phyloP scores from a whole-genome alignment of 2,329 filamentous ascomycete genomes.

The Cercospora berteroae region DNA sequence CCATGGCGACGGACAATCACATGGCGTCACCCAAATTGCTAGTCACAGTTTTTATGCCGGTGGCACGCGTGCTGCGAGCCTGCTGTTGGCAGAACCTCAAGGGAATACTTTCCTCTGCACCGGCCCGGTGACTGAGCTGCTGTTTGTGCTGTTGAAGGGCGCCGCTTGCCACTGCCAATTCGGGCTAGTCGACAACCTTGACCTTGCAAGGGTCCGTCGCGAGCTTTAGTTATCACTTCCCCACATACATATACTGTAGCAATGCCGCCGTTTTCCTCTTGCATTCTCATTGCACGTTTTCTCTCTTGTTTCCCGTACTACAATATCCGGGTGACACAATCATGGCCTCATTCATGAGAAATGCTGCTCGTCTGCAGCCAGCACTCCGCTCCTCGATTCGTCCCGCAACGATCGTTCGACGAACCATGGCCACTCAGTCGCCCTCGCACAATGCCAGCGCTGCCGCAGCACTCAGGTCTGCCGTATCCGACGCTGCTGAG shows the following conservation, averaged over 20 bases:
- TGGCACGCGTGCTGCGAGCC: neutral
- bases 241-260: conserved; percentile 2
- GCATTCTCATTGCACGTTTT: neutral
- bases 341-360: conserved; percentile 37
- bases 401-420: conserved; percentile 19
- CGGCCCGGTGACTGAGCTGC: neutral
- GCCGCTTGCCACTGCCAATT: conserved; percentile 1
- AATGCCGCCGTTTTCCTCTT: neutral
- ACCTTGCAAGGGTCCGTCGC: neutral
- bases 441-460: conserved; percentile 33
- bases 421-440: conserved; percentile 36
- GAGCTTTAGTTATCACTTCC: conserved; percentile 1
- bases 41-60: neutral
- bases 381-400: conserved; percentile 25
- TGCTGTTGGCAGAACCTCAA: neutral
- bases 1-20: neutral
- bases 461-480: conserved; percentile 32
- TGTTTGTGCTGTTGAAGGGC: neutral
- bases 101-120: neutral
- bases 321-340: conserved; percentile 1
- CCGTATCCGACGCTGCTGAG: conserved; percentile 29
- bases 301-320: no score
- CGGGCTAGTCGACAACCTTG: neutral
- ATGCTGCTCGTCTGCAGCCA: conserved; percentile 35
- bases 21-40: neutral